These are phyloP conservation scores for Sporothrix mexicana DNA, from an alignment of 2,329 filamentous ascomycete species.

Conservation along the genomic window DNA sequence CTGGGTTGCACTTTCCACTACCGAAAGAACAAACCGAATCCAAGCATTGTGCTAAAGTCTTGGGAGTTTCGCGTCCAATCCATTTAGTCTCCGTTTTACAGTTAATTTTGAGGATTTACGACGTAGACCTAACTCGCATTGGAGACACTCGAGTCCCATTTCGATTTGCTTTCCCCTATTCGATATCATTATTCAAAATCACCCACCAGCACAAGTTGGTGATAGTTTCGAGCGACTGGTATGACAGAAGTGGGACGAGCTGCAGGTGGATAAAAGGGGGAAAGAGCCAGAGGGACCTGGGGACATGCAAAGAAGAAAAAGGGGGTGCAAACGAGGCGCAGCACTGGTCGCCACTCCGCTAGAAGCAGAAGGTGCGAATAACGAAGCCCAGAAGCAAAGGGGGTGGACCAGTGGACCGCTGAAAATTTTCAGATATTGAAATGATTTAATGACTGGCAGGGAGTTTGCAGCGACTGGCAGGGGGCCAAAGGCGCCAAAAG, in stretches of 20 bases:
- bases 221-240: not conserved
- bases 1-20: conserved; percentile 7
- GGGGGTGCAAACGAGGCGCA: conserved; percentile 28
- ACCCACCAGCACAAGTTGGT: not conserved
- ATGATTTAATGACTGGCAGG: not conserved
- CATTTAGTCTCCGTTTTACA: too few species aligned
- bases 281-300: not conserved
- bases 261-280: conserved; percentile 1
- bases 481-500: not conserved
- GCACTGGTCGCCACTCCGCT: conserved; percentile 26
- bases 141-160: not conserved
- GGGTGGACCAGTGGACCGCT: not conserved
- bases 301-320: not conserved
- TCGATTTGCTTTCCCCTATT: too few species aligned
- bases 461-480: not conserved
- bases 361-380: conserved; percentile 26
- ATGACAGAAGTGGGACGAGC: conserved; percentile 16
- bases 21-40: conserved; percentile 15
- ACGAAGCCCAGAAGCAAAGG: not conserved
- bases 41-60: not conserved
- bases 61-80: not conserved
- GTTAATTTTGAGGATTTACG: not conserved
- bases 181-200: not conserved
- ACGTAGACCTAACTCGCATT: not conserved
- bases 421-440: not conserved